Evolutionary conservation across 2,329 filamentous ascomycete species (phyloP), one percentile per base, ranked within the genome.

Genomic region (Colletotrichum sp.): DNA sequence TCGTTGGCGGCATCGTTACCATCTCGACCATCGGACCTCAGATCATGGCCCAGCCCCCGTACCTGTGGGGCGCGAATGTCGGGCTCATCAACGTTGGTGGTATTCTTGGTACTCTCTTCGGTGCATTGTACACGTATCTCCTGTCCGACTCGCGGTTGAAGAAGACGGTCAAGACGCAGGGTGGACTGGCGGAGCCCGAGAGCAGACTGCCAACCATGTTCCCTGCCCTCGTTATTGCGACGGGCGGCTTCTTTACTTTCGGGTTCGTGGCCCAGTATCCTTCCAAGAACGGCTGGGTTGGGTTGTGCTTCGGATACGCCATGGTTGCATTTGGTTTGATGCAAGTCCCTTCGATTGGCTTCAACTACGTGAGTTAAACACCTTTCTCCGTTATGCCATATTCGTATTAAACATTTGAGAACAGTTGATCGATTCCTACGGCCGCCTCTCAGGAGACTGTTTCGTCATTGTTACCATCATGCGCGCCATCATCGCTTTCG

Each of bases 401-500:
- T 18, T 2, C 24, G 3, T 9, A 44, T 26, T 76, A 24, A 76
- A 8, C 4, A n/a, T 6, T 2, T 26, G 34, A 66, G 8, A 32
- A n/a, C 71, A 88, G 86, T 78, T 91, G 5, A 89, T 91, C 44
- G 89, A 91, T 49, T 83, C 88, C 0, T 91, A 91, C 77, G 81
- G 83, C 1, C 80, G 83, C 2, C 78, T 89, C 1, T 86, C 87
- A 0, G 86, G 86, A 2, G 89, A 91, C 77, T 90, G 89, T 78
- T 90, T 91, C 77, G 88, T 89, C 15, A 87, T 89, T 67, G 86
- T 91, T 0, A 90, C 89, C 2, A 87, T 87, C 36, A 80, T 88
- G 18, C 84, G 89, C 5, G 84, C 88, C 13, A 80, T 90, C 7
- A 85, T 92, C 10, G 84, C 86, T 1, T 91, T 91, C 78, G 85